Conservation (phyloP, 148 eudicot species). For the Selenicereus undatus region DNA sequence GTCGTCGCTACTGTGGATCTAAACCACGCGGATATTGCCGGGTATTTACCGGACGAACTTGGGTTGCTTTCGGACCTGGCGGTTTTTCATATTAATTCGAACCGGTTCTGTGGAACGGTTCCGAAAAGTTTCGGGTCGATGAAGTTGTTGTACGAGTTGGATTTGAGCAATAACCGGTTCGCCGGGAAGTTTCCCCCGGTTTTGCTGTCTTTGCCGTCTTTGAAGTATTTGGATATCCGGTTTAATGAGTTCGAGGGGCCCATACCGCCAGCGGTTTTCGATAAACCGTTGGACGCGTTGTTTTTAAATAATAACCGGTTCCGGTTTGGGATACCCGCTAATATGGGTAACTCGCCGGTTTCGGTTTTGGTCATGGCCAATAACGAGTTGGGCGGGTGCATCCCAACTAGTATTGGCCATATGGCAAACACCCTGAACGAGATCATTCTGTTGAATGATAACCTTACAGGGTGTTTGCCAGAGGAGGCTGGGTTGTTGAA, state of each 20-base stretch:
- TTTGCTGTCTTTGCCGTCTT: conserved; percentile 39
- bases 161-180: conserved; percentile 82
- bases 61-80: conserved; percentile 78
- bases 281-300: conserved; percentile 66
- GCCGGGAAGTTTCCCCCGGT: conserved; percentile 70
- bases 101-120: conserved; percentile 79
- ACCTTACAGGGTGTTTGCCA: conserved; percentile 78
- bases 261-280: conserved; percentile 52
- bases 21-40: conserved; percentile 92
- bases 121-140: conserved; percentile 46
- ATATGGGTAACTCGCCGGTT: conserved; percentile 85
- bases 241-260: conserved; percentile 88
- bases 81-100: conserved; percentile 86
- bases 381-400: conserved; percentile 75
- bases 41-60: conserved; percentile 67
- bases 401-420: conserved; percentile 76
- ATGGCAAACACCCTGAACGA: conserved; percentile 74
- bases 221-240: conserved; percentile 74
- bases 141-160: conserved; percentile 67
- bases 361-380: conserved; percentile 86
- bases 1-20: conserved; percentile 88
- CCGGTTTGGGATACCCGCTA: conserved; percentile 59
- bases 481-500: conserved; percentile 47
- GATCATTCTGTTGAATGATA: conserved; percentile 64
- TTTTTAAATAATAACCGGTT: conserved; percentile 82